These are phyloP conservation scores for Hypoxylon sp. DNA, from an alignment of 2,329 filamentous ascomycete genomes.

Conservation along the genomic window DNA sequence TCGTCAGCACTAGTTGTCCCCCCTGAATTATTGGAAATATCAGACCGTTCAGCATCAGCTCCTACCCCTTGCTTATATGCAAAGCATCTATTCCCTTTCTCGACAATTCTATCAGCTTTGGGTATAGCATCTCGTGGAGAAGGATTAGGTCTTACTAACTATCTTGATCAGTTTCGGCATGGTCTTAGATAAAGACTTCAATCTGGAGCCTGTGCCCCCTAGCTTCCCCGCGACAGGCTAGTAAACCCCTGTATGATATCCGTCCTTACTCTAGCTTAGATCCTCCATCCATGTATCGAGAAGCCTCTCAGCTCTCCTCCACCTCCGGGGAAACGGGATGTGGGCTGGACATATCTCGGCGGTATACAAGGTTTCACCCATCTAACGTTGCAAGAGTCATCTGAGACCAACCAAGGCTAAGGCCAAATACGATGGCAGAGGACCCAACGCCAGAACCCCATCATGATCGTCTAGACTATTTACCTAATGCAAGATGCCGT, in stretches of 20 bases:
- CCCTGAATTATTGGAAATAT: not conserved
- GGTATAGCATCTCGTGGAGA: not conserved
- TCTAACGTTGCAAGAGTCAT: slow-evolving; percentile 24
- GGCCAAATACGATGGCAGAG: not conserved
- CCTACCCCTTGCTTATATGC: not conserved
- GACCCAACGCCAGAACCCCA: slow-evolving; percentile 12
- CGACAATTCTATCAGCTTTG: not conserved
- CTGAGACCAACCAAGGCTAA: not conserved
- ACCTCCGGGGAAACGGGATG: slow-evolving; percentile 27
- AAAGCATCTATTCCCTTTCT: not conserved
- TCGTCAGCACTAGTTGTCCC: slow-evolving; percentile 16
- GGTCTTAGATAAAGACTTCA: not conserved
- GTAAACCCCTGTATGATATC: slow-evolving; percentile 13
- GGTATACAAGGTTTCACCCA: slow-evolving; percentile 11
- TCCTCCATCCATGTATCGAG: slow-evolving; percentile 10
- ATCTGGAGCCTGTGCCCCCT: not conserved
- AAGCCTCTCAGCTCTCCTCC: slow-evolving; percentile 9
- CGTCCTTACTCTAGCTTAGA: slow-evolving; percentile 15
- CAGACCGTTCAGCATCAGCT: not conserved
- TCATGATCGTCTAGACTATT: not conserved
- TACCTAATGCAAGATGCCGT: slow-evolving; percentile 30
- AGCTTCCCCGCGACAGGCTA: slow-evolving; percentile 23
- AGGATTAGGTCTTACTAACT: not conserved
- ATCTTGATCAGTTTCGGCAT: not conserved
- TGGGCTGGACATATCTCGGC: slow-evolving; percentile 37